phyloP scores from a whole-genome alignment of 2,329 filamentous ascomycete species.

The Paraphoma sp. region DNA sequence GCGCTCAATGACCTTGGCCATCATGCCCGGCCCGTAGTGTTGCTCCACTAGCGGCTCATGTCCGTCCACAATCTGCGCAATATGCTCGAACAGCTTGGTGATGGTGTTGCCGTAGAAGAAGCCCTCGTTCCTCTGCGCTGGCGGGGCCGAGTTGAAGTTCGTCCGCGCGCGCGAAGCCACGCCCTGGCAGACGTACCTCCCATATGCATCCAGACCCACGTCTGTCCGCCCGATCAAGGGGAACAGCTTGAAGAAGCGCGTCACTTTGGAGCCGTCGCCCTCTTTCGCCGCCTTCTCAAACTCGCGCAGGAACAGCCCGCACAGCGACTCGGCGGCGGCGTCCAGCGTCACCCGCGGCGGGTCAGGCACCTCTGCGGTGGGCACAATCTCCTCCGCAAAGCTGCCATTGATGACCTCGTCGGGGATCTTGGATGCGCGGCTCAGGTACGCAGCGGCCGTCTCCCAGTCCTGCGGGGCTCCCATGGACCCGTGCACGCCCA shows the following conservation, averaged over 20 bases:
- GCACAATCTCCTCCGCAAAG: slow-evolving; percentile 92
- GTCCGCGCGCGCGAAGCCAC: slow-evolving; percentile 83
- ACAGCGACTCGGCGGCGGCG: slow-evolving; percentile 85
- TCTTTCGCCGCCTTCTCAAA: slow-evolving; percentile 91
- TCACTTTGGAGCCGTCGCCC: slow-evolving; percentile 87
- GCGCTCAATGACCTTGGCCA: slow-evolving; percentile 91
- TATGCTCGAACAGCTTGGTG: slow-evolving; percentile 94
- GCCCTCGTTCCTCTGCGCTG: slow-evolving; percentile 70
- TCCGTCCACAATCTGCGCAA: slow-evolving; percentile 92
- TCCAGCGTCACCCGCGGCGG: slow-evolving; percentile 86
- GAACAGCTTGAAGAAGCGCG: slow-evolving; percentile 97
- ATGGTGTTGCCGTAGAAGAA: slow-evolving; percentile 92
- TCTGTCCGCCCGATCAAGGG: slow-evolving; percentile 89
- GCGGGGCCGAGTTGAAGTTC: slow-evolving; percentile 75
- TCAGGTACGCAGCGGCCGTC: slow-evolving; percentile 87
- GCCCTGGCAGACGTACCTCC: slow-evolving; percentile 93
- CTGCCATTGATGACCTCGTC: slow-evolving; percentile 78
- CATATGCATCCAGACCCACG: slow-evolving; percentile 92
- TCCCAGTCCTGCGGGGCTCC: slow-evolving; percentile 99
- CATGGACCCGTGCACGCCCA: slow-evolving; percentile 95
- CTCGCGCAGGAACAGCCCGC: slow-evolving; percentile 87
- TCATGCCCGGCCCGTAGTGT: slow-evolving; percentile 91
- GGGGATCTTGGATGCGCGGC: slow-evolving; percentile 81
- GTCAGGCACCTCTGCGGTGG: slow-evolving; percentile 94
- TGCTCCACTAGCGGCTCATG: slow-evolving; percentile 90